Evolutionary conservation across 371 early-diverging fungal genomes (phyloP).

Genomic region (Dichotomocladium elegans): DNA sequence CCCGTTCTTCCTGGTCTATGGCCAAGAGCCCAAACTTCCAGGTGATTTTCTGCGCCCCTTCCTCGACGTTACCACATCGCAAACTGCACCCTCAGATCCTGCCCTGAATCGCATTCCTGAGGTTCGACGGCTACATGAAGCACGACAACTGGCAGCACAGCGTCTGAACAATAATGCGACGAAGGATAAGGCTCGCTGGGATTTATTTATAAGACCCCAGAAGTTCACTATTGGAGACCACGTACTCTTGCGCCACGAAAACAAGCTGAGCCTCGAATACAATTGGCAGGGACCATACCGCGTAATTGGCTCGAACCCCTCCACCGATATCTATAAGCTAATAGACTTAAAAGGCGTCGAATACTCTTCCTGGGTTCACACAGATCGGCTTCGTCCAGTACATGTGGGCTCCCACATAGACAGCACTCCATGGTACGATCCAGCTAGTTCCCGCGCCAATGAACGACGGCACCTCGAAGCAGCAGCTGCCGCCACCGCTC

Average conservation of each 20-base stretch:
- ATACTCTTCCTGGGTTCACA: too few species aligned
- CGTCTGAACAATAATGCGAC: neutral
- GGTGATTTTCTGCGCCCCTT: neutral
- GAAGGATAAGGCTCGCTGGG: constrained; percentile 4
- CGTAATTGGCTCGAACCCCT: neutral
- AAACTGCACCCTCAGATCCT: neutral
- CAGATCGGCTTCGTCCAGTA: too few species aligned
- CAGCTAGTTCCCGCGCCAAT: too few species aligned
- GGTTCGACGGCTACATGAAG: neutral
- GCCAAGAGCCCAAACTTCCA: neutral
- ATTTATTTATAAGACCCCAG: neutral
- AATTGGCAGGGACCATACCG: constrained; percentile 8
- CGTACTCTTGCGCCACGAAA: too few species aligned
- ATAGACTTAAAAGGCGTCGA: neutral
- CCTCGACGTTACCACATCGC: neutral
- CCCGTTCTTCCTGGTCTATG: constrained; percentile 1
- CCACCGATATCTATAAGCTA: constrained; percentile 2
- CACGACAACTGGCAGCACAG: neutral
- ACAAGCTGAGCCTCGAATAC: too few species aligned
- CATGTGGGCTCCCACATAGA: too few species aligned
- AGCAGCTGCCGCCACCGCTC: too few species aligned
- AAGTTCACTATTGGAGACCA: too few species aligned
- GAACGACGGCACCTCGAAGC: too few species aligned
- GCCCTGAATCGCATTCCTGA: neutral
- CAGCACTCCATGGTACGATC: too few species aligned